These are phyloP conservation scores for Nicotiana undulata DNA, from an alignment of 257 asterid genomes.

Conservation along the genomic window DNA sequence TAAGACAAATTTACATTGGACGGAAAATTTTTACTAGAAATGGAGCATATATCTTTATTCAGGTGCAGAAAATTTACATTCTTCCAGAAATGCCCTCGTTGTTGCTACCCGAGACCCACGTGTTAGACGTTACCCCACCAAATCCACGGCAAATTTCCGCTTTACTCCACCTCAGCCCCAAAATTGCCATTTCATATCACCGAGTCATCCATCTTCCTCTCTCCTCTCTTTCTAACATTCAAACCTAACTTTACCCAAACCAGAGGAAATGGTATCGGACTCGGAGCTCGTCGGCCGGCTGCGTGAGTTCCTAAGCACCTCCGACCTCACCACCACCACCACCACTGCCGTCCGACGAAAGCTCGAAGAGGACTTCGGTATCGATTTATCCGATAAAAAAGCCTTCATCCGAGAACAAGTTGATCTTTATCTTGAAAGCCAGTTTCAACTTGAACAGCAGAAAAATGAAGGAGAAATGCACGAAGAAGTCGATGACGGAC, in stretches of 20 bases:
- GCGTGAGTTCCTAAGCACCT: constrained; percentile 54
- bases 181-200: not conserved
- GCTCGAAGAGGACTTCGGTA: constrained; percentile 70
- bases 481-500: constrained; percentile 19
- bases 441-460: constrained; percentile 29
- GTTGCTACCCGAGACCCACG: not conserved
- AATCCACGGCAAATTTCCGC: constrained; percentile 11
- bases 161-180: constrained; percentile 16
- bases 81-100: not conserved
- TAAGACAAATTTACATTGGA: too few species aligned
- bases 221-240: not conserved
- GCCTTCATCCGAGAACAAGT: constrained; percentile 71
- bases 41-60: not conserved
- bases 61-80: not conserved
- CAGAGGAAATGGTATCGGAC: constrained; percentile 65
- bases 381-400: constrained; percentile 76
- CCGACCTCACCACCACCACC: constrained; percentile 81
- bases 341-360: constrained; percentile 64
- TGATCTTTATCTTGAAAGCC: constrained; percentile 55
- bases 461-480: constrained; percentile 14
- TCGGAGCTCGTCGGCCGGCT: constrained; percentile 62
- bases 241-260: constrained; percentile 13
- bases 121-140: constrained; percentile 4
- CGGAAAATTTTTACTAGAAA: too few species aligned
- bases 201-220: not conserved